Evolutionary conservation across 2,329 filamentous ascomycete genomes (phyloP), one percentile per base, ranked within the genome.

Genomic region (Colletotrichum navitas): DNA sequence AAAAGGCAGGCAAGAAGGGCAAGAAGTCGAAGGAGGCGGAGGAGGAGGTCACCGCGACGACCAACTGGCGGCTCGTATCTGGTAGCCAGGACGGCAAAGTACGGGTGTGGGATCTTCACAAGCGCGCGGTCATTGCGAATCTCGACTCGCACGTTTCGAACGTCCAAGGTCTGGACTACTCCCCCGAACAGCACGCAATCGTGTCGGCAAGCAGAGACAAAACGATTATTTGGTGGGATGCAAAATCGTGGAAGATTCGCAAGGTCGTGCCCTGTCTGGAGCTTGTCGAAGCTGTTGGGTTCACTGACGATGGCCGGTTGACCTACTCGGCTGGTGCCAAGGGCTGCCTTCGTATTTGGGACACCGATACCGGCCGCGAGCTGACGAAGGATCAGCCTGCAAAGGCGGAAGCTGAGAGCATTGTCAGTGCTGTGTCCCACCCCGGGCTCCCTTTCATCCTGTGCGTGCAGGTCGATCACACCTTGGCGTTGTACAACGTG

Each of bases 1-100:
- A 81, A 69, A 78, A 80, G 68, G 81, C 83, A 75, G 80, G 80
- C 73, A 79, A 79, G 16, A 82, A 84, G 76, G 80, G 82, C 74
- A 84, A 86, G 76, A 74, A 72, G 79, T 83, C 75, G 77, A 88
- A 78, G 81, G 81, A 81, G 75, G 80, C 81, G 2, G 82, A 84
- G 29, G 80, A 82, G 32, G 76, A 77, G 6, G 86, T 86, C 52
- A 73, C 76, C 2, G 71, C 77, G 0, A 74, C 87, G 77, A 74
- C 86, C 81, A 82, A 90, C 36, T 97, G 97, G 79, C 88, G 94
- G 58, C 87, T 99, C 21, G 95, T 94, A 6, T 97, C 94, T 43
- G 96, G 95, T 74, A 94, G 93, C 73, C 97, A 99, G 81, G 95
- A 98, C 79, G 96, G 96, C 41, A 97, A 95, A 78, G 89, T 99